Evolutionary conservation across 2,329 filamentous ascomycete species (phyloP).

Genomic region (Fusarium pseudograminearum): DNA sequence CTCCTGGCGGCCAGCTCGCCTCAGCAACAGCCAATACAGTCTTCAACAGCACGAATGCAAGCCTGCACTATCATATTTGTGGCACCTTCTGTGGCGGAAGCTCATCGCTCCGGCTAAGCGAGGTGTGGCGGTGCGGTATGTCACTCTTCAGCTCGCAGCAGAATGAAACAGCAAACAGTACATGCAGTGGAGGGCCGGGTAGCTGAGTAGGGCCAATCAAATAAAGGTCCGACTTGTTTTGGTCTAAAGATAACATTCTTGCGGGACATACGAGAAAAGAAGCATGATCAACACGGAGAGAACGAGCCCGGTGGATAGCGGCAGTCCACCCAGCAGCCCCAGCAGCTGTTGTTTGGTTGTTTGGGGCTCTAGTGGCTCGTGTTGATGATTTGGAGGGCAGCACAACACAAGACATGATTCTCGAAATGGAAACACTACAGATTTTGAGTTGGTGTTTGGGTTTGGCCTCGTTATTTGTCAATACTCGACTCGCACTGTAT

Average conservation of each 20-base stretch:
- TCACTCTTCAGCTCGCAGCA: background rate
- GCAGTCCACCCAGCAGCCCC: slow-evolving; percentile 20
- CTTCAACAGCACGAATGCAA: slow-evolving; percentile 22
- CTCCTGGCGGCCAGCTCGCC: background rate
- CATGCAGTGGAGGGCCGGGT: slow-evolving; percentile 3
- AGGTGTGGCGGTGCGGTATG: slow-evolving; percentile 33
- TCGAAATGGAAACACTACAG: slow-evolving; percentile 31
- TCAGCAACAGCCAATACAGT: slow-evolving; percentile 10
- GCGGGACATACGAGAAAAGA: slow-evolving; percentile 14
- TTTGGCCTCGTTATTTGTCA: background rate
- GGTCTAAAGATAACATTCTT: slow-evolving; percentile 23
- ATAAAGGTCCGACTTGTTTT: background rate
- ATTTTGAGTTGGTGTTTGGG: slow-evolving; percentile 15
- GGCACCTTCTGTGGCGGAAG: slow-evolving; percentile 17
- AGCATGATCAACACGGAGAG: slow-evolving; percentile 30
- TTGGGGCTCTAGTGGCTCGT: slow-evolving; percentile 23
- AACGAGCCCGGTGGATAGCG: slow-evolving; percentile 28
- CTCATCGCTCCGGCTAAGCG: slow-evolving; percentile 8
- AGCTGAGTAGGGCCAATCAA: slow-evolving; percentile 18
- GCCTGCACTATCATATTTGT: slow-evolving; percentile 9
- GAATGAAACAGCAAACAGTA: slow-evolving; percentile 3
- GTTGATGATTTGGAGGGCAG: slow-evolving; percentile 16
- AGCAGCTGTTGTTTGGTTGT: slow-evolving; percentile 22
- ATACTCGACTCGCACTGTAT: slow-evolving; percentile 28
- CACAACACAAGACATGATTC: slow-evolving; percentile 9